Base-by-base conservation (phyloP, 257 asterid species). In the Solanum pimpinellifolium region DNA sequence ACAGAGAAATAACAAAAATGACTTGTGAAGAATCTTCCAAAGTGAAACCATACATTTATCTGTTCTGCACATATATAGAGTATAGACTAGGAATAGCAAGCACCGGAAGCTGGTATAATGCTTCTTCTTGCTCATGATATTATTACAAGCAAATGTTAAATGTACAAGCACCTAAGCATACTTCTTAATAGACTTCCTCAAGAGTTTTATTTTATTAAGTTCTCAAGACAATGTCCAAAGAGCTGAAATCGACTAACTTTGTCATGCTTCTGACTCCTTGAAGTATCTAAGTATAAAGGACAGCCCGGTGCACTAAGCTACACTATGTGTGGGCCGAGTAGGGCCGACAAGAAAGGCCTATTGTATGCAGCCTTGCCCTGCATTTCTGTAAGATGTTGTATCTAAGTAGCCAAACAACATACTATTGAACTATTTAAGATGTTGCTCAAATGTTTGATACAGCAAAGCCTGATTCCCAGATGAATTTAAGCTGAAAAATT, bases 1-100 rank as follows among this genome's bases (percentile, higher is more conserved):
- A 86, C 83, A 88, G 88, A 62, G 44, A 81, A 85, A 62, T 62
- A 77, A 59, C 68, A 87, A 86, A 66, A 75, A 29, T 29, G 65
- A 35, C 70, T 84, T 72, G 76, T 56, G n/a, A 74, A 83, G 88
- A 80, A 65, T 81, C 83, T 44, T 44, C 37, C 49, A 44, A 90
- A 87, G 65, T 86, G 73, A 47, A 74, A 14, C 81, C 33, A 68
- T 31, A 68, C 14, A 82, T 80, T 23, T 41, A 25, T 60, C 60
- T 12, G 25, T 46, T 76, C 59, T 76, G 56, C 60, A 41, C 60
- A 76, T n/a, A 76, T n/a, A 76, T 42, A 42, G 35, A 76, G 49
- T n/a, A 76, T n/a, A 42, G 33, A 76, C 60, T 42, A 76, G 35
- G 16, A 42, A 76, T 42, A 76, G 37, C 23, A 76, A 76, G 83